Evolutionary conservation across 768 basidiomycete genomes (phyloP).

Genomic region (Saitozyma sp.): DNA sequence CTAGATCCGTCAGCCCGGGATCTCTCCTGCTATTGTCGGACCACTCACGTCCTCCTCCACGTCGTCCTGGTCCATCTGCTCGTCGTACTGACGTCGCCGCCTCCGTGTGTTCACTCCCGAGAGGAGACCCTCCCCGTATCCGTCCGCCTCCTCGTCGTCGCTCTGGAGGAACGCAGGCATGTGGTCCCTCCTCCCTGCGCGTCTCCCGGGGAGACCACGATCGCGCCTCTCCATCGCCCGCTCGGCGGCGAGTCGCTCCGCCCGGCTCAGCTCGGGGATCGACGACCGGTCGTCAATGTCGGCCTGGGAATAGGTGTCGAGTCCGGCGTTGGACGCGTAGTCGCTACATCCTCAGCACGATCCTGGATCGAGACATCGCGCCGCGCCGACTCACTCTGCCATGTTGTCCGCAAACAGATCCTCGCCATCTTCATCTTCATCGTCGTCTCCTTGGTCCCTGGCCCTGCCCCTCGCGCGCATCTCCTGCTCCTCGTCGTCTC

Average conservation of each 20-base stretch:
- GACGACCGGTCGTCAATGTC: slow-evolving; percentile 71
- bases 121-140: slow-evolving; percentile 63
- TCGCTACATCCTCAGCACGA: slow-evolving; percentile 57
- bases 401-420: slow-evolving; percentile 82
- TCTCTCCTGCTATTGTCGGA: slow-evolving; percentile 64
- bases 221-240: slow-evolving; percentile 84
- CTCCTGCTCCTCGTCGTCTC: slow-evolving; percentile 55
- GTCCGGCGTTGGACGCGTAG: slow-evolving; percentile 75
- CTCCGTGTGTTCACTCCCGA: slow-evolving; percentile 74
- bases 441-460: slow-evolving; percentile 64
- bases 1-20: slow-evolving; percentile 60
- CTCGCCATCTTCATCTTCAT: slow-evolving; percentile 79
- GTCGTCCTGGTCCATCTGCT: slow-evolving; percentile 85
- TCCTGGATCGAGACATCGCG: neutral
- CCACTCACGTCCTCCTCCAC: slow-evolving; percentile 62
- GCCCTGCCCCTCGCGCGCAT: slow-evolving; percentile 42
- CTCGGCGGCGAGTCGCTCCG: slow-evolving; percentile 69
- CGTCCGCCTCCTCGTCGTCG: slow-evolving; percentile 72
- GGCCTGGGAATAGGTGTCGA: slow-evolving; percentile 83
- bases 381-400: slow-evolving; percentile 64
- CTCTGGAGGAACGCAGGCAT: slow-evolving; percentile 85
- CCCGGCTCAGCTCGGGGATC: slow-evolving; percentile 45
- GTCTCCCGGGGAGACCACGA: slow-evolving; percentile 68
- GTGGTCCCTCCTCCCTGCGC: slow-evolving; percentile 74
- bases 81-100: slow-evolving; percentile 89